Evolutionary conservation across 495 filamentous ascomycete species (phyloP).

Genomic region (Trichocladium antarcticum): DNA sequence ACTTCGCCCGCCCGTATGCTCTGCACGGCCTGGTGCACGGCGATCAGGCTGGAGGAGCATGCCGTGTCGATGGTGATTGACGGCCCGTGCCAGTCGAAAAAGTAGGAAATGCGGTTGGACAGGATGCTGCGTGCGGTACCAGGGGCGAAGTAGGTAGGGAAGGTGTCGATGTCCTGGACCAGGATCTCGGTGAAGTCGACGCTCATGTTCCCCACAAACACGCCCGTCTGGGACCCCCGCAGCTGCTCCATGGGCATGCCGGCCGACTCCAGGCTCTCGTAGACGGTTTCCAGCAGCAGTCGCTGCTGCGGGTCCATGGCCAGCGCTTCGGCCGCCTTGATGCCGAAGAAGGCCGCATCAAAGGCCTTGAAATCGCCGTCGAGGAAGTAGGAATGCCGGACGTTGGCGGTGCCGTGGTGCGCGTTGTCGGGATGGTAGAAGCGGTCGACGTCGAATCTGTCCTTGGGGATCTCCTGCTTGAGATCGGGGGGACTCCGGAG

Average conservation of each 20-base stretch:
- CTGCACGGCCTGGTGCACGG: constrained; percentile 42
- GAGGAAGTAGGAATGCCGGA: constrained; percentile 55
- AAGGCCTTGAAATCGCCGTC: constrained; percentile 23
- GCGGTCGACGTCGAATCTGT: constrained; percentile 8
- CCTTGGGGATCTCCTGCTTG: background rate
- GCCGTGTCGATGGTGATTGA: constrained; percentile 41
- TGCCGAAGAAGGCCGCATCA: constrained; percentile 45
- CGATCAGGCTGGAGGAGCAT: constrained; percentile 43
- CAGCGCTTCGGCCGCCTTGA: constrained; percentile 3
- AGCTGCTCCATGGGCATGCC: constrained; percentile 61
- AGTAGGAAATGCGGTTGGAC: constrained; percentile 42
- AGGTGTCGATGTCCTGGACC: background rate
- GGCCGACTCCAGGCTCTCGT: constrained; percentile 68
- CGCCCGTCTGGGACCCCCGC: constrained; percentile 1
- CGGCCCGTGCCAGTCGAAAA: constrained; percentile 36
- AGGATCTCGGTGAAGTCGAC: constrained; percentile 22
- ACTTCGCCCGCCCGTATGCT: constrained; percentile 31
- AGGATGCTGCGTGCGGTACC: constrained; percentile 25
- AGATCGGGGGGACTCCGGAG: constrained; percentile 9
- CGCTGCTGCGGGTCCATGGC: constrained; percentile 57
- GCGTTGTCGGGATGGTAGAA: constrained; percentile 37
- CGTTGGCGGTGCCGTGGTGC: constrained; percentile 30
- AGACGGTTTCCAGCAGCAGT: constrained; percentile 51
- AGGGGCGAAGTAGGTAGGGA: constrained; percentile 40
- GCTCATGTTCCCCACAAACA: constrained; percentile 9